Conservation (phyloP, 208 protist species). For the Leishmania major region DNA sequence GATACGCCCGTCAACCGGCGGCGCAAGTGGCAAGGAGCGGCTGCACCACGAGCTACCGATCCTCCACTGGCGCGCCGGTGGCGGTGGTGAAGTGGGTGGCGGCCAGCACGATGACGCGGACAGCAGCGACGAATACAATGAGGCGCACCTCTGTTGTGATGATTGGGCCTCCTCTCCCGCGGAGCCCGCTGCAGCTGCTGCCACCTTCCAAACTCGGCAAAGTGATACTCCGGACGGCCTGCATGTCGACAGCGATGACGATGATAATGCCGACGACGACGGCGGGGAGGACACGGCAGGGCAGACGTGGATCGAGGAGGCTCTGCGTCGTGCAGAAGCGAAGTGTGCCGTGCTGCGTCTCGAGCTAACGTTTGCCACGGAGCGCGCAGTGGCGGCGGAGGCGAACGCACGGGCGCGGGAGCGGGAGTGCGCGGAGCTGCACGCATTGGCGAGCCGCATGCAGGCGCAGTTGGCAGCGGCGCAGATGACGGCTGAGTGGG, state of each 20-base stretch:
- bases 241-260: background rate
- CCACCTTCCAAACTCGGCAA: constrained; percentile 7
- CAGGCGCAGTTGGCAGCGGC: constrained; percentile 26
- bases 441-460: constrained; percentile 41
- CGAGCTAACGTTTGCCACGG: constrained; percentile 12
- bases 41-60: background rate
- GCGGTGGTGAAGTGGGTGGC: background rate
- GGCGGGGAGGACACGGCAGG: background rate
- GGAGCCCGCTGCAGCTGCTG: background rate
- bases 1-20: background rate
- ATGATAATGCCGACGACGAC: constrained; percentile 3
- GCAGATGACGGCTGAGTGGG: background rate
- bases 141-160: constrained; percentile 22
- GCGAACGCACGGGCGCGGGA: constrained; percentile 14
- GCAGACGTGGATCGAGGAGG: constrained; percentile 15
- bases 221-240: background rate
- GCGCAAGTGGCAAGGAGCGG: constrained; percentile 2
- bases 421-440: constrained; percentile 50
- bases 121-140: constrained; percentile 4
- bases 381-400: constrained; percentile 22
- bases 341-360: constrained; percentile 18
- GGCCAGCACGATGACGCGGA: background rate
- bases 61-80: background rate
- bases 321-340: constrained; percentile 12
- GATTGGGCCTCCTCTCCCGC: background rate